Evolutionary conservation across 345 rosid species (phyloP).

Genomic region (Populus tremula): DNA sequence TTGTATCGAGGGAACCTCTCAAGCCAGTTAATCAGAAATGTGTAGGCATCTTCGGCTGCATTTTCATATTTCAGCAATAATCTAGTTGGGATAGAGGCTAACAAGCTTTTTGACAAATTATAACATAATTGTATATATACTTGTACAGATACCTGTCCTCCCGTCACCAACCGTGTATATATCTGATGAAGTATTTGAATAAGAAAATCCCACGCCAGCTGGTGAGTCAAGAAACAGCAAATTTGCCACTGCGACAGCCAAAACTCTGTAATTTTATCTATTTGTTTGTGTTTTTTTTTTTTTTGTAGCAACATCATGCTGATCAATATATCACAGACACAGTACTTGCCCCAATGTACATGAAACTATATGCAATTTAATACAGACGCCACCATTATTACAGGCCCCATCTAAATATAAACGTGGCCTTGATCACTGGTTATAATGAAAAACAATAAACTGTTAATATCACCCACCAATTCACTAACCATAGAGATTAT

Average conservation of each 20-base stretch:
- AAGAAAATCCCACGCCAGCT: constrained; percentile 88
- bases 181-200: constrained; percentile 62
- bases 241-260: constrained; percentile 57
- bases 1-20: constrained; percentile 71
- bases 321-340: neutral
- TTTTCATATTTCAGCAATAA: neutral
- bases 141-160: constrained; percentile 53
- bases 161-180: constrained; percentile 58
- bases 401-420: neutral
- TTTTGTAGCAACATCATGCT: neutral
- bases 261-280: neutral
- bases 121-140: neutral
- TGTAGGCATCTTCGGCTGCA: constrained; percentile 68
- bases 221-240: constrained; percentile 84
- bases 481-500: neutral
- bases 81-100: constrained; percentile 10
- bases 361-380: neutral
- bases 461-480: neutral
- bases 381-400: neutral
- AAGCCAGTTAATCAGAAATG: constrained; percentile 63
- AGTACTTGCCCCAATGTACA: neutral
- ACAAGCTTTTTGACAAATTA: constrained; percentile 17
- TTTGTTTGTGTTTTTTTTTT: neutral
- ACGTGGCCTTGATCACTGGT: neutral
- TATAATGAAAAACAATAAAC: neutral